Base-by-base conservation (phyloP, 768 basidiomycete species). In the Phlegmacium glaucopus region DNA sequence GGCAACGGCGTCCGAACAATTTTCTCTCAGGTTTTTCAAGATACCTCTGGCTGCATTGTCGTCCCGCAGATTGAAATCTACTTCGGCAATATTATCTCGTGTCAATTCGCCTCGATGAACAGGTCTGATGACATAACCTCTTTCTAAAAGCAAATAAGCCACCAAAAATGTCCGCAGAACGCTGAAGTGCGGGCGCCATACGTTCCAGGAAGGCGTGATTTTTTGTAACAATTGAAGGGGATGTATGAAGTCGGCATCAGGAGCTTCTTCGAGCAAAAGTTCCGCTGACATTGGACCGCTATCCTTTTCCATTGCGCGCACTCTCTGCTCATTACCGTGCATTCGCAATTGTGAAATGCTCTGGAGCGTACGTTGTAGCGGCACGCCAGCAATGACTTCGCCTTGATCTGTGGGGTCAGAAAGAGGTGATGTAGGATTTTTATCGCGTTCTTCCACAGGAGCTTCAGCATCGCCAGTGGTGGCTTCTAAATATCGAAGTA, bases 121-220 rank as follows among this genome's bases (percentile, higher is more conserved):
- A 8, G 83, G 72, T 46, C 72, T 66, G 13, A 83, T 64, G 27
- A 75, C 57, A 34, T 63, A 66, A 3, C 87, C 87, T 9, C 70
- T 61, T 50, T 70, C 65, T 18, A 90, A 70, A 39, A 73, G 72
- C 12, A 62, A 56, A 9, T 83, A 53, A 2, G 75, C 77, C 4
- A 66, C 58, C 22, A 74, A 62, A 39, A 90, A 61, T 8, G 79
- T 55, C 2, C 65, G 62, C 45, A 85, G 60, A 5, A 80, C 72
- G 39, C 67, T 66, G 22, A 52, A 59, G 56, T 87, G 85, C n/a
- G 83, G 79, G 37, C 70, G 71, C 89, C 87, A 90, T 38, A 67
- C 60, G 39, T 79, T 75, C 80, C 83, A 86, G 17, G 72, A 62
- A 9, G 87, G 84, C 4, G 82, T 74, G 44, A 85, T 74, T 49